Evolutionary conservation across 768 basidiomycete genomes (phyloP).

Genomic region (Botryobasidium botryosum): DNA sequence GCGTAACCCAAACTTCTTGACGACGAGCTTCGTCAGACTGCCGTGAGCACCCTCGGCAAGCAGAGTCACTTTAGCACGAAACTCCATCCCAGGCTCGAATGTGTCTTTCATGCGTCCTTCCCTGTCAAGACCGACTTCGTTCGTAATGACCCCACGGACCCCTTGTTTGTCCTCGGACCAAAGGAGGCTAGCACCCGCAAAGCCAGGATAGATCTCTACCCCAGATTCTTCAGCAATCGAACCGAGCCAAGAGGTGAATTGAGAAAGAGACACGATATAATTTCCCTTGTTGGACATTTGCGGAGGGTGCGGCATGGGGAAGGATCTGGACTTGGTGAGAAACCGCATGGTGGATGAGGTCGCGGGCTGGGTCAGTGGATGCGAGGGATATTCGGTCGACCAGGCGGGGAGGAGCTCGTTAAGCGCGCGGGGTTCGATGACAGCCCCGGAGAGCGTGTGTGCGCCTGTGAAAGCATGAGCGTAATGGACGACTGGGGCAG

Average conservation of each 20-base stretch:
- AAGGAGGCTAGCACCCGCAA: slow-evolving; percentile 76
- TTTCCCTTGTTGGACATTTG: slow-evolving; percentile 95
- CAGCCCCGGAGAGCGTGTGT: slow-evolving; percentile 90
- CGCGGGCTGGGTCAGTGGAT: slow-evolving; percentile 71
- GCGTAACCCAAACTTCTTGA: slow-evolving; percentile 57
- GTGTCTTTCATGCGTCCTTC: slow-evolving; percentile 58
- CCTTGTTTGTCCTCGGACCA: slow-evolving; percentile 42
- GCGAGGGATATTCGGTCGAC: slow-evolving; percentile 35
- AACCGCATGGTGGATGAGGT: slow-evolving; percentile 71
- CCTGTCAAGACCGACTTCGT: slow-evolving; percentile 84
- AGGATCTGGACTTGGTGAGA: slow-evolving; percentile 45
- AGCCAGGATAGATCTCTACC: slow-evolving; percentile 93
- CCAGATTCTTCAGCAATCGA: slow-evolving; percentile 70
- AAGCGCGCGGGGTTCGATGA: slow-evolving; percentile 82
- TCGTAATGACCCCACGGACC: slow-evolving; percentile 72
- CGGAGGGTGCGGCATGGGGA: slow-evolving; percentile 88
- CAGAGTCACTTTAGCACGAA: slow-evolving; percentile 79
- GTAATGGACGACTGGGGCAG: not conserved
- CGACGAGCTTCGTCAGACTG: slow-evolving; percentile 64
- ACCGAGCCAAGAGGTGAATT: slow-evolving; percentile 79
- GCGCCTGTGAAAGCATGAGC: slow-evolving; percentile 37
- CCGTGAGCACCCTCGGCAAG: slow-evolving; percentile 95
- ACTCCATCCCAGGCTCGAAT: slow-evolving; percentile 95
- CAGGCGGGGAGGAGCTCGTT: slow-evolving; percentile 84
- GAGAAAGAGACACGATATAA: slow-evolving; percentile 80